phyloP scores from a whole-genome alignment of 805 yeast genomes.

The Starmerella apis region DNA sequence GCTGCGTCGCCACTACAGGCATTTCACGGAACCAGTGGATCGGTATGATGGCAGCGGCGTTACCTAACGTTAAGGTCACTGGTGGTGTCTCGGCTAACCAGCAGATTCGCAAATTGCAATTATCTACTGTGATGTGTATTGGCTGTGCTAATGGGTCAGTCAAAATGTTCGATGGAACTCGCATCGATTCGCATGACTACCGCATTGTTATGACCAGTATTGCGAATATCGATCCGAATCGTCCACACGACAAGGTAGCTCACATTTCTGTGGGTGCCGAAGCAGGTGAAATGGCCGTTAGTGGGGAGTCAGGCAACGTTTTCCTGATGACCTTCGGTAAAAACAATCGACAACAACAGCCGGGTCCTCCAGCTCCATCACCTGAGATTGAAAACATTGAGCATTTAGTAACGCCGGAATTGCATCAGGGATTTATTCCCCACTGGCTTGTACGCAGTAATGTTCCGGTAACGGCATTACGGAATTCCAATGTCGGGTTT shows the following conservation, averaged over 20 bases:
- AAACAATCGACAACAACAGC: conserved; percentile 32
- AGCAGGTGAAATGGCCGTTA: conserved; percentile 62
- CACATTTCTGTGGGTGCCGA: conserved; percentile 67
- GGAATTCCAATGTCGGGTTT: conserved; percentile 70
- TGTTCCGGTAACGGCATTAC: conserved; percentile 49
- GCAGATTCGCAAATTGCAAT: conserved; percentile 39
- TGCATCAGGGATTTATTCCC: conserved; percentile 57
- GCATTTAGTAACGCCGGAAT: conserved; percentile 42
- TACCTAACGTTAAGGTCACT: conserved; percentile 41
- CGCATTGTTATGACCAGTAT: conserved; percentile 52
- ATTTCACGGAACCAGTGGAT: conserved; percentile 63
- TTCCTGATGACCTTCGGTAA: conserved; percentile 60
- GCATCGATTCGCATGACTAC: conserved; percentile 55
- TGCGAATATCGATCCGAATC: conserved; percentile 33
- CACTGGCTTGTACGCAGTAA: conserved; percentile 36
- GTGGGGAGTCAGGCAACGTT: conserved; percentile 60
- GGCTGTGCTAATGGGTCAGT: conserved; percentile 80
- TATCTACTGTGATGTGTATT: conserved; percentile 41
- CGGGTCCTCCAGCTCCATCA: conserved; percentile 19
- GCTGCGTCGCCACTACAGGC: conserved; percentile 44
- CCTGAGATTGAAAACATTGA: conserved; percentile 36
- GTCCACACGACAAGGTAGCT: conserved; percentile 38
- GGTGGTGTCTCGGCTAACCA: conserved; percentile 71
- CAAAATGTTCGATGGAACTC: conserved; percentile 71
- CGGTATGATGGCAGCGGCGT: conserved; percentile 55